Base-by-base conservation (phyloP, 2,329 filamentous ascomycete genomes). In the Penicillium olsonii region DNA sequence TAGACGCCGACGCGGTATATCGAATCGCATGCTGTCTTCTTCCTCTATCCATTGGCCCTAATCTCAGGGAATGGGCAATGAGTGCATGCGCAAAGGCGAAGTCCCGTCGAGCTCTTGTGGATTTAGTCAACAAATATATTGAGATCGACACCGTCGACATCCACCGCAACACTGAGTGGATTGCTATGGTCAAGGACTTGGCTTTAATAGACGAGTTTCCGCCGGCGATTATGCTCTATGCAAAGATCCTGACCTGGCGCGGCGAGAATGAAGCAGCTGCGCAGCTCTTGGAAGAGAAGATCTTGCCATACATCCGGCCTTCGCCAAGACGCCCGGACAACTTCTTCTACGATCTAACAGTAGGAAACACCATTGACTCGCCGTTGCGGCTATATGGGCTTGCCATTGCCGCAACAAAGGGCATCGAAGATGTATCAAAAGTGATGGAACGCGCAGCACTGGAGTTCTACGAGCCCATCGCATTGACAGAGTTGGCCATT, bases 321-420 rank as follows among this genome's bases (percentile, higher is more conserved):
- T 57, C 53, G 12, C 19, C 17, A 2, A 19, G 38, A 11, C 9
- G 6, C 11, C 14, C 48, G 4, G 0, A 15, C 6, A 11, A 29
- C 9, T 47, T 37, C 12, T 31, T 31, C 20, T 42, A 55, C 2
- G 50, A 53, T 31, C 48, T 65, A 9, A 46, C 42, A 12, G 18
- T 62, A 5, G 4, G 18, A 2, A 49, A 43, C 2, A 2, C 9
- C 0, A 22, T 68, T 1, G 50, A 63, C 4, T 55, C 61, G 2
- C 68, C 70, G 1, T 68, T 67, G 64, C 41, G 63, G 7, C 38
- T 62, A 11, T 68, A 69, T 34, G 54, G 54, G 11, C 29, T 57
- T 15, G 38, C 50, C 3, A 42, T 49, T 11, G 55, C 47, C 3
- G 20, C 42, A 24, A 47, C 27, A 41, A 49, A 5, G 5, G 40